Conservation (phyloP, 192 early-diverging fungal genomes). For the Gorgonomyces haynaldii region DNA sequence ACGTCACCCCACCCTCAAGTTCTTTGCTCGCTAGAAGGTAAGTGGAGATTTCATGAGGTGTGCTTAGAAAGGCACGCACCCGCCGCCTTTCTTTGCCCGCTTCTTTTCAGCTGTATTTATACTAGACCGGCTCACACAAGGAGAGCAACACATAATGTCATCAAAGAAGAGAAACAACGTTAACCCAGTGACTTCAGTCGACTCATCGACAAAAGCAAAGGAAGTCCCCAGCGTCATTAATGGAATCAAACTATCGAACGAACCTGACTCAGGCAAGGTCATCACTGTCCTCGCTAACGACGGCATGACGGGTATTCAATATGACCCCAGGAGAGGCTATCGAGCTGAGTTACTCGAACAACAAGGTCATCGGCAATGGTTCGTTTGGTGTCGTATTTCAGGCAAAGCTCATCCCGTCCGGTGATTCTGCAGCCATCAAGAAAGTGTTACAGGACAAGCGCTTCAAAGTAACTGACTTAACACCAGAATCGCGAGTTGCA, state of each 20-base stretch:
- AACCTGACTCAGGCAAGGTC: constrained; percentile 25
- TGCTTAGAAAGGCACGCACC: too few relatives aligned
- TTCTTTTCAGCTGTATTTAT: too few relatives aligned
- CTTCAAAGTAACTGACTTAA: constrained; percentile 64
- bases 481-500: constrained; percentile 79
- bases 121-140: too few relatives aligned
- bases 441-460: constrained; percentile 97
- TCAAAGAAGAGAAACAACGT: constrained; percentile 13
- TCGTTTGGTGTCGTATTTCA: constrained; percentile 98
- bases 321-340: constrained; percentile 71
- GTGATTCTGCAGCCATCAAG: constrained; percentile 90
- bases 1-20: too few relatives aligned
- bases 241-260: constrained; percentile 37
- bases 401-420: constrained; percentile 68
- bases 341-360: constrained; percentile 82
- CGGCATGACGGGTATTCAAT: constrained; percentile 73
- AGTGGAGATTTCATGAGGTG: too few relatives aligned
- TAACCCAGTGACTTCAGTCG: constrained; percentile 9
- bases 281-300: constrained; percentile 66
- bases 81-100: too few relatives aligned
- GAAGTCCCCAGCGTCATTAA: constrained; percentile 31
- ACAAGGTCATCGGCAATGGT: constrained; percentile 92
- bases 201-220: too few relatives aligned
- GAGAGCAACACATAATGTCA: too few relatives aligned
- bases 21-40: too few relatives aligned